Base-by-base conservation (phyloP, 2,329 filamentous ascomycete genomes). In the Ampelomyces quisqualis region DNA sequence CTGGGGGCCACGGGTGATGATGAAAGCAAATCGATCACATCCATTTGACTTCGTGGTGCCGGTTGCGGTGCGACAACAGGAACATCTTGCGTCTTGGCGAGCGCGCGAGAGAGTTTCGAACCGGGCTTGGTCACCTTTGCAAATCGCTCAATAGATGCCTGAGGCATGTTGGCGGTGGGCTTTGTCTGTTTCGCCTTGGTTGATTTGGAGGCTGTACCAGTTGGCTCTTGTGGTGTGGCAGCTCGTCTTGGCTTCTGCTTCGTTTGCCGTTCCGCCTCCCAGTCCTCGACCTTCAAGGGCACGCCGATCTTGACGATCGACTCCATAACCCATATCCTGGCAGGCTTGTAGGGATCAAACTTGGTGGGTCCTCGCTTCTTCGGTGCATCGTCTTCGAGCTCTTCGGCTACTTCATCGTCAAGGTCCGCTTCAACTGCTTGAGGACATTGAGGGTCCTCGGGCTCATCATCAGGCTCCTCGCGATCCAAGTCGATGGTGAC, bases 401-500 rank as follows among this genome's bases (percentile, higher is more conserved):
- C 51, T 13, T 55, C 13, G 2, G 55, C 42, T 6, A 59, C 34
- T 4, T 71, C 69, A 7, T 63, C 64, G 8, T 70, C 67, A 6
- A 59, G 58, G 4, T 64, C 57, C 2, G 33, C 58, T 20, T 54
- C 57, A 6, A 43, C 45, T 3, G 31, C 36, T 29, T 58, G 60
- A 14, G 63, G 51, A 9, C 41, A 35, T 6, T 39, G 22, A 11
- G 49, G 47, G 8, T 45, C 14, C 2, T 70, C 65, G 10, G 80
- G 71, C 7, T 87, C 84, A 24, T 87, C 82, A 38, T 88, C 84
- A 11, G 87, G 84, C 20, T 81, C 78, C 61, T 96, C 90, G 0
- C 77, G 74, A 8, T 81, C 78, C 17, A 96, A 70, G 57, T 95
- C 82, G 26, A 97, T 77, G 0, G 82, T 82, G 2, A 95, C 88